Base-by-base conservation (phyloP, 2,329 filamentous ascomycete genomes). In the Fusarium pseudograminearum region DNA sequence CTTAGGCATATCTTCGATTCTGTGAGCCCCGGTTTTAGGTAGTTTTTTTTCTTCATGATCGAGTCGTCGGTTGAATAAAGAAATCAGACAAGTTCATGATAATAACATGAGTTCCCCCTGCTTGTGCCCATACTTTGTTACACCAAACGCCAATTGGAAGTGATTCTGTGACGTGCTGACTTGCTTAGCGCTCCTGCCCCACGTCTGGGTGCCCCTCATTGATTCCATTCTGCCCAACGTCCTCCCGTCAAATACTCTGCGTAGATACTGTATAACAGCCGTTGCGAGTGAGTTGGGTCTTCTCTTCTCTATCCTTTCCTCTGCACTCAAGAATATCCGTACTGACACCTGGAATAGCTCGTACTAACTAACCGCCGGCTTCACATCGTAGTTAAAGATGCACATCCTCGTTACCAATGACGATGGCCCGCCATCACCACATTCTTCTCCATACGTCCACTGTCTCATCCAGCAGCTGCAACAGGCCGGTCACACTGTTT, bases 401-500 rank as follows among this genome's bases (percentile, higher is more conserved):
- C 87, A 89, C 74, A 89, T 89, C 73, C 85, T 89, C 73, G 82
- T 92, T 57, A 89, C 89, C 71, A 95, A 95, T 82, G 92, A 95
- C 77, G 92, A 95, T 81, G 92, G 92, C 18, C 92, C 92, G 54
- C 92, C 92, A 69, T 93, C 91, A 33, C 86, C 90, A 64, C 87
- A 91, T 76, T 92, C 92, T 40, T 94, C 92, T 46, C 93, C 93
- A 10, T 95, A 95, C 76, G 87, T 95, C 66, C 91, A 93, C 82
- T 90, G 88, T 67, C 86, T 95, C 61, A 86, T 94, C 44, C 83
- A 88, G 65, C 86, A 87, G 55, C 89, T 96, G 52, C 89, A 93
- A 78, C 80, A 84, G 59, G 89, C 91, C 33, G 94, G 94, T 10
- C 95, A 98, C 80, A 86, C 83, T n/a, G 93, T 98, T 65, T 97